Base-by-base conservation (phyloP, 2,329 filamentous ascomycete genomes). In the Cladophialophora yegresii region DNA sequence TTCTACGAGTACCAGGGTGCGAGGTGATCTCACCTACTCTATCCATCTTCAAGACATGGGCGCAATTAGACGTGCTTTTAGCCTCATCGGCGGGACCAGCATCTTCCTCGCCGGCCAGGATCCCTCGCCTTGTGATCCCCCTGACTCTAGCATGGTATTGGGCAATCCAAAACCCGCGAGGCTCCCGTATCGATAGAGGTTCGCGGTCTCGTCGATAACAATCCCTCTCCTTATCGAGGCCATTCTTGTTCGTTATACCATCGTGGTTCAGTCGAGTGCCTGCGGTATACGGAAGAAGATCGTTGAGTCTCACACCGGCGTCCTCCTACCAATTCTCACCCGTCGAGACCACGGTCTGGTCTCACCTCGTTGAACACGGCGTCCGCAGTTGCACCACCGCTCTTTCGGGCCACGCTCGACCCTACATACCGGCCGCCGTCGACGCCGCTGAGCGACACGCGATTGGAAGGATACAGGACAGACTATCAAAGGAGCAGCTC, bases 341-440 rank as follows among this genome's bases (percentile, higher is more conserved):
- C 66, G 68, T 54, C 54, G 69, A 71, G 70, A 69, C 68, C 63
- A 64, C 63, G 57, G 60, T 58, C 40, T 58, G 67, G 69, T 71
- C 72, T 71, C 70, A 70, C 70, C 72, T 74, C 72, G 74, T 72
- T 72, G 72, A 77, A 67, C 72, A 84, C 82, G 81, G 81, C 84
- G 79, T 86, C 83, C 77, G 82, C 83, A 73, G 82, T 86, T 77
- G 83, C 83, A 77, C 81, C 82, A 73, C 78, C 85, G 73, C 79
- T 85, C 64, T 85, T 84, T 73, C 79, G 83, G 82, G 82, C 84
- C 70, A 81, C 83, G 80, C 81, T 84, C 75, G 84, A 81, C 72
- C 77, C 78, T 66, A 55, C 63, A 23, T 65, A 68, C 36, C 68
- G 66, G 68, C 74, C 76, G 66, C 76, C 77, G 20, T 80, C 81